Evolutionary conservation across 108 stramenopile species (phyloP), one percentile per base, ranked within the genome.

Genomic region (Ochromonas danica): DNA sequence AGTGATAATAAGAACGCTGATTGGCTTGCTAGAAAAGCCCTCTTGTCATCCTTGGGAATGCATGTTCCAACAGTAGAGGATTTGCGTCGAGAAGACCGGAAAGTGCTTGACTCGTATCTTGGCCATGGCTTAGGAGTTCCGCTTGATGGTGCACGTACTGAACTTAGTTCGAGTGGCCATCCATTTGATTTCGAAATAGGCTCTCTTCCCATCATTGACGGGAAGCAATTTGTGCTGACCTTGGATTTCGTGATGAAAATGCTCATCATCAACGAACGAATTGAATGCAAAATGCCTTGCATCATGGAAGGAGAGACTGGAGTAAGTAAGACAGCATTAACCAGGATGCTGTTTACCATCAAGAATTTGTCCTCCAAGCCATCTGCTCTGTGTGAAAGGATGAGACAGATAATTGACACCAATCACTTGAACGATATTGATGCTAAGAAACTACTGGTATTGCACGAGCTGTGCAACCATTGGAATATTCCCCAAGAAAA

Each of bases 301-400:
- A 70, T 70, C 40, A 70, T 70, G 67, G 67, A 70, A 40, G 67
- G 67, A 31, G 67, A 70, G 33, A 70, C 67, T 40, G 67, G 67
- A 40, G 67, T 70, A 14, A 70, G 67, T 31, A 70, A 70, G 40
- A 70, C 67, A 17, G 67, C 67, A 17, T 40, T 70, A 17, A 70
- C 67, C 10, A 14, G 22, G 22, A 70, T 70, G 14, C 33, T 17
- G 10, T 70, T 70, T 31, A 10, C 10, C 33, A 17, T 70, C 14
- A 70, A 70, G 22, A 70, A 70, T 31, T 10, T 10, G 22, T 14
- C 40, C 36, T 31, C 10, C 10, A 22, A 10, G 33, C 39, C 40
- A 10, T 40, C 67, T 17, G 36, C 67, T 31, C 22, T 70, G 67
- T n/a, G n/a, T n/a, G n/a, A n/a, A n/a, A n/a, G n/a, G n/a, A n/a